phyloP scores from a whole-genome alignment of 2,329 filamentous ascomycete genomes.

The Ceratocystis albifundus region DNA sequence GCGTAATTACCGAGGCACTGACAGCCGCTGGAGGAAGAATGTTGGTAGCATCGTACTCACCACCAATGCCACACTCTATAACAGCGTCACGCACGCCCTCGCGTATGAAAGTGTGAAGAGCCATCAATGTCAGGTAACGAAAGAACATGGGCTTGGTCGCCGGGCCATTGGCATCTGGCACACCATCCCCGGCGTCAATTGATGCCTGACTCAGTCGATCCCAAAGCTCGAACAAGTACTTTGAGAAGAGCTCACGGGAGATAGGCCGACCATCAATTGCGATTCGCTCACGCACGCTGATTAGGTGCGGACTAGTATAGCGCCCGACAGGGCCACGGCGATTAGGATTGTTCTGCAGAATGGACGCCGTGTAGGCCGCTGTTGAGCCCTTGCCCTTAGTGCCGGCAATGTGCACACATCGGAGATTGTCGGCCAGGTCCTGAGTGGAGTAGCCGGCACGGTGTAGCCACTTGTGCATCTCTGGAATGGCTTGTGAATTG shows the following conservation, averaged over 20 bases:
- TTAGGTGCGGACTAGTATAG: constrained; percentile 76
- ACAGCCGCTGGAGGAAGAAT: constrained; percentile 54
- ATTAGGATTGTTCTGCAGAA: constrained; percentile 43
- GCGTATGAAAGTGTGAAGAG: constrained; percentile 67
- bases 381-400: constrained; percentile 93
- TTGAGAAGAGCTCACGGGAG: constrained; percentile 54
- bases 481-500: constrained; percentile 65
- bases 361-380: constrained; percentile 69
- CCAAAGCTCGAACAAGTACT: constrained; percentile 78
- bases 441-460: constrained; percentile 58
- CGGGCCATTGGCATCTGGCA: constrained; percentile 40
- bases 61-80: constrained; percentile 88
- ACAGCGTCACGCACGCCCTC: constrained; percentile 69
- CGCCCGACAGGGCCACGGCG: constrained; percentile 48
- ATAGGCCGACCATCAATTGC: constrained; percentile 64
- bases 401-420: constrained; percentile 71
- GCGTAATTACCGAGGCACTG: constrained; percentile 61
- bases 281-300: constrained; percentile 75
- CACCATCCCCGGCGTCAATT: constrained; percentile 28
- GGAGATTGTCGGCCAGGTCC: constrained; percentile 34
- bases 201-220: constrained; percentile 42
- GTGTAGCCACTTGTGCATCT: constrained; percentile 67
- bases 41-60: constrained; percentile 88
- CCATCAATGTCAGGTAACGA: constrained; percentile 78
- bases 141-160: constrained; percentile 79